Percentiles rank a stretch among this genome's conserved stretches.
Conservation (phyloP, 2,329 filamentous ascomycete species). For the Chrysoporthe cubensis region DNA sequence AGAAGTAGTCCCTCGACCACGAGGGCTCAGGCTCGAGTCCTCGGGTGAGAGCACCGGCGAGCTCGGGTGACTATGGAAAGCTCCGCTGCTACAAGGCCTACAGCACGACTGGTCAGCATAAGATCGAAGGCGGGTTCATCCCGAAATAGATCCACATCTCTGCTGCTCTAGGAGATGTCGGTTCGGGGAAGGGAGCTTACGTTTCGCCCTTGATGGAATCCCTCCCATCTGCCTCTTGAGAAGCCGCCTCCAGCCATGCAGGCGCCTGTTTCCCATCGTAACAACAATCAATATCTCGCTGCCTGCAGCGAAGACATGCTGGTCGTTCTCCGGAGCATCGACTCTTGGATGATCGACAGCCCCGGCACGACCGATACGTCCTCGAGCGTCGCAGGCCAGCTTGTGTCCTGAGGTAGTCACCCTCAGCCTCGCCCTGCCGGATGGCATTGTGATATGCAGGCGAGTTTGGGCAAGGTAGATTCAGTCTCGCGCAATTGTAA, state of each 20-base stretch:
- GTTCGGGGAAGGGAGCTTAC: background rate
- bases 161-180: background rate
- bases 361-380: constrained; percentile 29
- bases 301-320: constrained; percentile 27
- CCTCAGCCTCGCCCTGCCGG: constrained; percentile 9
- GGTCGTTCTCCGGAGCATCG: constrained; percentile 29
- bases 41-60: constrained; percentile 6
- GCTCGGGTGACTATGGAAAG: background rate
- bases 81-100: constrained; percentile 1
- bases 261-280: constrained; percentile 30
- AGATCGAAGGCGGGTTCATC: background rate
- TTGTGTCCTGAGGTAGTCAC: constrained; percentile 24
- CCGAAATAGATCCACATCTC: too few species aligned
- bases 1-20: background rate
- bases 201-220: background rate
- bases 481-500: constrained; percentile 26
- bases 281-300: constrained; percentile 23
- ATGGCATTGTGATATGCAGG: constrained; percentile 15
- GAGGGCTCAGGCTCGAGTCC: background rate
- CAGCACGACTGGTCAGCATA: background rate
- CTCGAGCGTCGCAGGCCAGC: constrained; percentile 26
- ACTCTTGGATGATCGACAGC: constrained; percentile 28
- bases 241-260: constrained; percentile 28
- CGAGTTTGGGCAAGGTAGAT: constrained; percentile 27
- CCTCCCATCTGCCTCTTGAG: background rate